phyloP scores from a whole-genome alignment of 164 flowering plant species.

The Annona cherimola region DNA sequence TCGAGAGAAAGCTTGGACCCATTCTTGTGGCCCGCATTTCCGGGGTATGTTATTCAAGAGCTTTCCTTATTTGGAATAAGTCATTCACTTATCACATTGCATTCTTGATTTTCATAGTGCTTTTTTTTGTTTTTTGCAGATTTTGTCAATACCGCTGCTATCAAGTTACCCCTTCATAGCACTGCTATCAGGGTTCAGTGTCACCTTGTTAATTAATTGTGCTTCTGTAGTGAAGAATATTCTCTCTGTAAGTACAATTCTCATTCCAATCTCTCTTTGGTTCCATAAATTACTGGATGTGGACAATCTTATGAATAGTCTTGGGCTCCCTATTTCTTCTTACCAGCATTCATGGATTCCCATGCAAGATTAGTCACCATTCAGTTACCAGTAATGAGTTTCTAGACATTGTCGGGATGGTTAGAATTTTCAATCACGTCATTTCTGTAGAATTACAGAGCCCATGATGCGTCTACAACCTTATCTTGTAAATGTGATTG shows the following conservation, averaged over 20 bases:
- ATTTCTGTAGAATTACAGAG: too few species aligned
- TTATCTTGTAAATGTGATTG: too few species aligned
- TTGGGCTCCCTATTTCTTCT: neutral
- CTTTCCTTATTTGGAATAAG: neutral
- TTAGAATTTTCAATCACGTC: too few species aligned
- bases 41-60: conserved; percentile 32
- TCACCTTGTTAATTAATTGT: conserved; percentile 31
- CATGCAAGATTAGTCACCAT: neutral
- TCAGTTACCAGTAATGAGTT: neutral
- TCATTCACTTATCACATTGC: neutral
- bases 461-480: too few species aligned
- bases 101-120: neutral
- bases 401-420: neutral
- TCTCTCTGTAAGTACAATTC: conserved; percentile 44
- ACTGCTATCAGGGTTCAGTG: conserved; percentile 44
- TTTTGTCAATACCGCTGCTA: conserved; percentile 45
- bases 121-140: conserved; percentile 28
- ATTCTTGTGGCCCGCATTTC: conserved; percentile 37
- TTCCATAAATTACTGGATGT: neutral
- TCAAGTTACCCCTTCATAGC: conserved; percentile 60
- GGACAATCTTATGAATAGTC: neutral
- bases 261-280: neutral
- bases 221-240: conserved; percentile 64
- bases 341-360: neutral
- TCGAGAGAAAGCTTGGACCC: conserved; percentile 46